phyloP scores from a whole-genome alignment of 495 filamentous ascomycete species.

The Penicillium subrubescens region DNA sequence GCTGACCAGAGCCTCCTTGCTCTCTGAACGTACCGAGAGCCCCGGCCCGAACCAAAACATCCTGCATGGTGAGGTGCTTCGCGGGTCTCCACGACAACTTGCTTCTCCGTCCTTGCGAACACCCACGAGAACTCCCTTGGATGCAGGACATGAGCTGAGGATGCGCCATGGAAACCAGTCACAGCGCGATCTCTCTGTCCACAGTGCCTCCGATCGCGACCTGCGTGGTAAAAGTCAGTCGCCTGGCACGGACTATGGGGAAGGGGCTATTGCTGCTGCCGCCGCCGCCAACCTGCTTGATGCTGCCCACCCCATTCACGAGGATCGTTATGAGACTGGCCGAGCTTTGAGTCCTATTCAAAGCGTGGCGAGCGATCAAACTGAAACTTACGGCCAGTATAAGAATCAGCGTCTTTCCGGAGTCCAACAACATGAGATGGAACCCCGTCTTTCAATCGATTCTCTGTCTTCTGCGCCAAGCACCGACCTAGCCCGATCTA shows the following conservation, averaged over 20 bases:
- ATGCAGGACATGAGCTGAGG: constrained; percentile 50
- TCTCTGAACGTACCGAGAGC: constrained; percentile 76
- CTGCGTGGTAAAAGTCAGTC: constrained; percentile 45
- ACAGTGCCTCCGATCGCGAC: constrained; percentile 55
- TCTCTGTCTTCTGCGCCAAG: constrained; percentile 57
- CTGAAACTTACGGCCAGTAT: constrained; percentile 28
- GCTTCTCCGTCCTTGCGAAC: constrained; percentile 56
- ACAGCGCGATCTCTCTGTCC: constrained; percentile 53
- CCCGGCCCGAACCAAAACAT: constrained; percentile 42
- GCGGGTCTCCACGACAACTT: constrained; percentile 53
- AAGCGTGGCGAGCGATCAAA: constrained; percentile 77
- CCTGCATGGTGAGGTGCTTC: constrained; percentile 53
- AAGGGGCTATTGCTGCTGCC: constrained; percentile 49
- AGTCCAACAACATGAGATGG: constrained; percentile 33
- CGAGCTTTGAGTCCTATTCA: constrained; percentile 83
- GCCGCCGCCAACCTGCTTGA: constrained; percentile 48
- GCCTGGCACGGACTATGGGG: constrained; percentile 48
- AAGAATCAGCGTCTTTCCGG: constrained; percentile 13
- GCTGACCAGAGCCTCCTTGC: constrained; percentile 83
- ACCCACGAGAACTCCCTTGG: constrained; percentile 53
- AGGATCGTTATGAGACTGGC: constrained; percentile 56
- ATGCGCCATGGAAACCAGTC: constrained; percentile 64
- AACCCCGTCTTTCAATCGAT: constrained; percentile 51
- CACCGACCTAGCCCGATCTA: constrained; percentile 54
- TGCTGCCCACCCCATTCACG: constrained; percentile 35